These are phyloP conservation scores for Epichloe sylvatica DNA, from an alignment of 2,329 filamentous ascomycete species.

Conservation along the genomic window DNA sequence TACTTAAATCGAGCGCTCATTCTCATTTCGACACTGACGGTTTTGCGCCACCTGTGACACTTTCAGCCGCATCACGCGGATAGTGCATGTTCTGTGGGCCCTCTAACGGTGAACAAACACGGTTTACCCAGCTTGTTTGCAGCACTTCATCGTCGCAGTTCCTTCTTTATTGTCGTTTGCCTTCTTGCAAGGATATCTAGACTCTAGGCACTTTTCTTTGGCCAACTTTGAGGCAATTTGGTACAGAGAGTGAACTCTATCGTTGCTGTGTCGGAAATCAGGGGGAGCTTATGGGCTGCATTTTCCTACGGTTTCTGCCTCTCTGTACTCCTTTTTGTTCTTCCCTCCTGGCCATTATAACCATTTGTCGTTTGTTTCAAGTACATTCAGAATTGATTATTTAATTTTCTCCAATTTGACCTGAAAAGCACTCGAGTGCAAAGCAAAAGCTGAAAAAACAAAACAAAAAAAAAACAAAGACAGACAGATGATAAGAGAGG, in stretches of 20 bases:
- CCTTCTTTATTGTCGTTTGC: slow-evolving; percentile 9
- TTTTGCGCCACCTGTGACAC: neutral
- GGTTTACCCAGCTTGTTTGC: neutral
- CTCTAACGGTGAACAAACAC: slow-evolving; percentile 5
- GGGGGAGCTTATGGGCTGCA: slow-evolving; percentile 23
- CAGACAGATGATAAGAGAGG: neutral
- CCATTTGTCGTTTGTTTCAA: slow-evolving; percentile 21
- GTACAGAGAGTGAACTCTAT: slow-evolving; percentile 16
- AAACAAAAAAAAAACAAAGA: slow-evolving; percentile 8
- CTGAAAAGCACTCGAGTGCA: slow-evolving; percentile 26
- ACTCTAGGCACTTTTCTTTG: slow-evolving; percentile 5
- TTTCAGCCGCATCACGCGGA: neutral
- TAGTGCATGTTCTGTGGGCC: neutral
- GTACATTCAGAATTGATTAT: slow-evolving; percentile 43
- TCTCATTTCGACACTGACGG: neutral
- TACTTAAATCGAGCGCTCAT: neutral
- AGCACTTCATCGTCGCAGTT: slow-evolving; percentile 4
- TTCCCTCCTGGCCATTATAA: slow-evolving; percentile 21
- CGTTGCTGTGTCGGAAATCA: slow-evolving; percentile 22
- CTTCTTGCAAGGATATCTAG: slow-evolving; percentile 10
- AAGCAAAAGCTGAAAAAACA: slow-evolving; percentile 16
- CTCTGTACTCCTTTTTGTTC: slow-evolving; percentile 28
- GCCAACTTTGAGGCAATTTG: slow-evolving; percentile 17
- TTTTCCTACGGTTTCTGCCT: slow-evolving; percentile 20
- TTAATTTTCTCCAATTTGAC: slow-evolving; percentile 21